Evolutionary conservation across 2,329 filamentous ascomycete species (phyloP).

Genomic region (Venturia aucupariae): DNA sequence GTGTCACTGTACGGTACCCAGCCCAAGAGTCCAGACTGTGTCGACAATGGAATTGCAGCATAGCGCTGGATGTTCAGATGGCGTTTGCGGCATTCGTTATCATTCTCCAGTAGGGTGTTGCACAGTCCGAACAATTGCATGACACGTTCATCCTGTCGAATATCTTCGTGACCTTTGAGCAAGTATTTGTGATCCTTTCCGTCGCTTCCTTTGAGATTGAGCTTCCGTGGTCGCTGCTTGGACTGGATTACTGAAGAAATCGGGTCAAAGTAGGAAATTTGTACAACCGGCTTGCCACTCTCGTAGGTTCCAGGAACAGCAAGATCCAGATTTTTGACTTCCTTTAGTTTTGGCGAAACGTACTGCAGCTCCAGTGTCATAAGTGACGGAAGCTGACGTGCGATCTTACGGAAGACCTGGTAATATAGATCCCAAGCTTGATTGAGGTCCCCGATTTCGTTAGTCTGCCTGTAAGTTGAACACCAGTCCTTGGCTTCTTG

Average conservation of each 20-base stretch:
- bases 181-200: constrained; percentile 79
- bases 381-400: constrained; percentile 83
- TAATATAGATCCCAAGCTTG: constrained; percentile 99
- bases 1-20: constrained; percentile 99
- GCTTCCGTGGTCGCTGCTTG: constrained; percentile 88
- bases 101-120: constrained; percentile 88
- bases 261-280: constrained; percentile 82
- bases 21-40: constrained; percentile 87
- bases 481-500: constrained; percentile 96
- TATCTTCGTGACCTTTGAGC: constrained; percentile 98
- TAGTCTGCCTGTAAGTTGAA: constrained; percentile 78
- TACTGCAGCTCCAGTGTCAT: constrained; percentile 91
- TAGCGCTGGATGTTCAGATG: constrained; percentile 95
- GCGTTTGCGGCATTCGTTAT: constrained; percentile 93
- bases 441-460: constrained; percentile 88
- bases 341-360: constrained; percentile 87
- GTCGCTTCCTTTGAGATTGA: constrained; percentile 82
- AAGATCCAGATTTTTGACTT: constrained; percentile 75
- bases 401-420: constrained; percentile 93
- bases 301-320: constrained; percentile 94
- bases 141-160: constrained; percentile 95
- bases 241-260: constrained; percentile 90
- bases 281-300: constrained; percentile 68
- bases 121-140: constrained; percentile 99
- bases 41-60: constrained; percentile 91